Percentiles rank a stretch among this genome's conserved stretches.
Evolutionary conservation across 148 eudicot species (phyloP).

Genomic region (Heliosperma pusillum): DNA sequence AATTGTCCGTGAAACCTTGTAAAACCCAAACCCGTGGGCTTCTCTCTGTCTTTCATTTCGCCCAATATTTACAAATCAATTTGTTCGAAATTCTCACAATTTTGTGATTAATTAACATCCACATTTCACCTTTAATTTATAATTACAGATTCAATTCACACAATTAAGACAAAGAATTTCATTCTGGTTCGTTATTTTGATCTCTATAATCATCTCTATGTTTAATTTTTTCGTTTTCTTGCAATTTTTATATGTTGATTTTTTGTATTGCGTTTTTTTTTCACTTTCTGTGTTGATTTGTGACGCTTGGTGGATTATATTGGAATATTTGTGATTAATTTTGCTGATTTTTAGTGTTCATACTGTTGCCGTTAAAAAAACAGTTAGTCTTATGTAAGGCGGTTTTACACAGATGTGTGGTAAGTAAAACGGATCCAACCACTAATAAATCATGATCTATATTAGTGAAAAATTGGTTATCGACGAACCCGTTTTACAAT

Average conservation of each 20-base stretch:
- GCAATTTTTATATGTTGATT: background rate
- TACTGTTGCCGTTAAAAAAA: background rate
- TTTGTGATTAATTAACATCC: background rate
- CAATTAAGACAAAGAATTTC: background rate
- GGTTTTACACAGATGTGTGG: no score
- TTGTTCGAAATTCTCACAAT: background rate
- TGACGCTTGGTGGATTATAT: slow-evolving; percentile 14
- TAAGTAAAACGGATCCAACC: no score
- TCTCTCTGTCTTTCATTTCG: background rate
- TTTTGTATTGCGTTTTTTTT: background rate
- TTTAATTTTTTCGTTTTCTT: background rate
- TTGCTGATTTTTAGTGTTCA: background rate
- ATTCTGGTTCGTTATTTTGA: slow-evolving; percentile 16
- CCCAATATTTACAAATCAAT: background rate
- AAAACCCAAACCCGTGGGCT: background rate
- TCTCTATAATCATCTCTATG: background rate
- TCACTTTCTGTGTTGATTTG: background rate
- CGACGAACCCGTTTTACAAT: background rate
- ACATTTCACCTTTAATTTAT: background rate
- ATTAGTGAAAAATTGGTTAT: background rate
- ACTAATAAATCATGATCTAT: background rate
- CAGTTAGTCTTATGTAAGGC: no score
- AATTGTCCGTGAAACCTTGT: background rate
- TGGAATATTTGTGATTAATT: slow-evolving; percentile 19
- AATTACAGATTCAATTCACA: slow-evolving; percentile 5